A percentile compares a stretch with the other conserved stretches of the same genome.
phyloP scores from a whole-genome alignment of 768 basidiomycete species.

The Grammothele lineata region DNA sequence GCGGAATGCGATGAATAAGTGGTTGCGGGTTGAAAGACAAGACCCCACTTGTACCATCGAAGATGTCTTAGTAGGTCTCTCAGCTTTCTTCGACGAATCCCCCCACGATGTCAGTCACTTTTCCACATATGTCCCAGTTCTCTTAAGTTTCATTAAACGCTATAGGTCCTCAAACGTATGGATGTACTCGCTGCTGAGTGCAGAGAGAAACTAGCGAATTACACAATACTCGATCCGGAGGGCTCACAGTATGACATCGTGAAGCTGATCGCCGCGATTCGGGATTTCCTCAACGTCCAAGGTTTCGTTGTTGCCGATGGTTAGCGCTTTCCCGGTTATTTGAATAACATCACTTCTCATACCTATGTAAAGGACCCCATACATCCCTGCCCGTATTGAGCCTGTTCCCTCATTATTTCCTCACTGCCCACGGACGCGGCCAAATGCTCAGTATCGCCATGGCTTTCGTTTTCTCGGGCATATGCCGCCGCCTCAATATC shows the following conservation, averaged over 20 bases:
- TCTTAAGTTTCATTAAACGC: background rate
- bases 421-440: conserved; percentile 32
- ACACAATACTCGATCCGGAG: too few species aligned
- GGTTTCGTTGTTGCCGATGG: background rate
- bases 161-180: background rate
- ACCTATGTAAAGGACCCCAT: background rate
- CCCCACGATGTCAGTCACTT: conserved; percentile 37
- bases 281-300: background rate
- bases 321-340: too few species aligned
- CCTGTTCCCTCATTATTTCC: conserved; percentile 57
- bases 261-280: background rate
- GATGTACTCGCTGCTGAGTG: background rate
- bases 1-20: conserved; percentile 35
- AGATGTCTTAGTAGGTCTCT: conserved; percentile 43
- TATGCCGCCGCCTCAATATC: conserved; percentile 49
- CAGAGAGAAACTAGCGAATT: background rate
- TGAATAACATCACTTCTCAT: background rate
- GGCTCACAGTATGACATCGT: conserved; percentile 1
- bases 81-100: conserved; percentile 47
- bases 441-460: conserved; percentile 56
- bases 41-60: conserved; percentile 32
- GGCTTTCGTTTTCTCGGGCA: conserved; percentile 51
- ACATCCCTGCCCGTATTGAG: conserved; percentile 30
- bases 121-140: too few species aligned
- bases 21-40: conserved; percentile 22